These are phyloP conservation scores for Nannochloropsis salina DNA, from an alignment of 108 stramenopile genomes.

Conservation along the genomic window DNA sequence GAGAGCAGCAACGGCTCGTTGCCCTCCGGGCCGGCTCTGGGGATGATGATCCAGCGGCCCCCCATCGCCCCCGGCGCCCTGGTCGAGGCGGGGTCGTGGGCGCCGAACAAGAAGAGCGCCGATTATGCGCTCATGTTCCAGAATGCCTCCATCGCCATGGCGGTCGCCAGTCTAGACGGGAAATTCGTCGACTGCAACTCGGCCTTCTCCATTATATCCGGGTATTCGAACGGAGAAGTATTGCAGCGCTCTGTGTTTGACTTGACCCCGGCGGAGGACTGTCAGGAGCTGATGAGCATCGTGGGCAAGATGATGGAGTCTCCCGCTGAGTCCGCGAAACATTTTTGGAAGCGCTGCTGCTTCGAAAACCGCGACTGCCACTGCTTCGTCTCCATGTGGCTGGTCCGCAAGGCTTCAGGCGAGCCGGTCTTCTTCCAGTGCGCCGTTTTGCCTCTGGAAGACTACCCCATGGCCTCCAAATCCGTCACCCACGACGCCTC, in stretches of 20 bases:
- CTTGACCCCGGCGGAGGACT: conserved; percentile 23
- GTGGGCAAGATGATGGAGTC: conserved; percentile 21
- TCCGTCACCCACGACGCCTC: neutral
- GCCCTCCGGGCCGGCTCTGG: neutral
- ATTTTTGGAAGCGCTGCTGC: conserved; percentile 20
- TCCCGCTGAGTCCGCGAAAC: neutral
- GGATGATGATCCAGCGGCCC: neutral
- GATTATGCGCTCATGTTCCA: neutral
- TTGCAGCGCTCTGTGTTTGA: neutral
- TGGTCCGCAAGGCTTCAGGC: neutral
- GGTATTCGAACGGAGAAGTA: neutral
- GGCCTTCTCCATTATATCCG: conserved; percentile 22
- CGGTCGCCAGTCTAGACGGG: conserved; percentile 18
- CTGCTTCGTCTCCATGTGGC: conserved; percentile 24
- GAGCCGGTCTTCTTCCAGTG: conserved; percentile 26
- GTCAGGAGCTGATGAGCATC: neutral
- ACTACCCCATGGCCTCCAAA: conserved; percentile 1
- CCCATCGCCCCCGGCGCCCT: neutral
- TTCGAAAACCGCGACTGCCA: conserved; percentile 5
- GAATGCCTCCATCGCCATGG: conserved; percentile 24
- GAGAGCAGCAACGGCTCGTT: neutral
- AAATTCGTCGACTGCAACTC: conserved; percentile 19
- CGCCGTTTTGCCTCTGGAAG: neutral
- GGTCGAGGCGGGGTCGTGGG: neutral
- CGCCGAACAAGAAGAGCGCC: conserved; percentile 13